A percentile compares a stretch with the other conserved stretches of the same genome.
phyloP scores from a whole-genome alignment of 1,139 yeast genomes.

The Insectozyma bohioensis region DNA sequence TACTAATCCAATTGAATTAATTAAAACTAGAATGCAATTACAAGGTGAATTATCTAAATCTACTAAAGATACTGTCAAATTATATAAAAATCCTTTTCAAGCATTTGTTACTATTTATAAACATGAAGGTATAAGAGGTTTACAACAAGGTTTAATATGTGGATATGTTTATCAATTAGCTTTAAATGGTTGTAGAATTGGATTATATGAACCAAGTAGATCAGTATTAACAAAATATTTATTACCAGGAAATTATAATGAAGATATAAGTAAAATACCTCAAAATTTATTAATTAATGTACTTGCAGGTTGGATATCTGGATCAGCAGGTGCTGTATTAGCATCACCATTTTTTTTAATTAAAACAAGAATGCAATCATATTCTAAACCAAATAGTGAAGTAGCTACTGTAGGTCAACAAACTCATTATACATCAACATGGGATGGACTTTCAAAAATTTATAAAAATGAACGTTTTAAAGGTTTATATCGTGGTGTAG shows the following conservation, averaged over 20 bases:
- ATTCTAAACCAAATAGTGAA: constrained; percentile 45
- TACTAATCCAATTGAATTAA: constrained; percentile 92
- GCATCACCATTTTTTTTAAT: constrained; percentile 92
- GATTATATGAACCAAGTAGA: constrained; percentile 88
- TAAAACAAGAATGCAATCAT: constrained; percentile 96
- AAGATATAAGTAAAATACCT: constrained; percentile 18
- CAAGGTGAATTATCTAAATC: constrained; percentile 82
- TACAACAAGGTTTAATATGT: constrained; percentile 82
- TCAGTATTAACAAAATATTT: constrained; percentile 53
- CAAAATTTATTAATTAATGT: constrained; percentile 70
- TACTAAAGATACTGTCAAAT: constrained; percentile 45
- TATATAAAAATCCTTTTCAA: constrained; percentile 82
- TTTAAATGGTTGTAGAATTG: constrained; percentile 89
- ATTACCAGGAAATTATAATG: constrained; percentile 45
- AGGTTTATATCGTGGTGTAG: constrained; percentile 88
- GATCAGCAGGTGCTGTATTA: constrained; percentile 82
- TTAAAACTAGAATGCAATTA: constrained; percentile 92
- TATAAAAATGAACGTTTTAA: constrained; percentile 66
- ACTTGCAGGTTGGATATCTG: constrained; percentile 80
- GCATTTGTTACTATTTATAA: constrained; percentile 72
- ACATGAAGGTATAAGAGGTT: constrained; percentile 83
- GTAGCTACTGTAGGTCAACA: constrained; percentile 79
- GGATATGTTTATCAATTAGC: constrained; percentile 89
- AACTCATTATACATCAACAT: constrained; percentile 72
- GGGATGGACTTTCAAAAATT: constrained; percentile 67